Conservation (phyloP, 2,329 filamentous ascomycete genomes). For the Aspergillus glaucus region DNA sequence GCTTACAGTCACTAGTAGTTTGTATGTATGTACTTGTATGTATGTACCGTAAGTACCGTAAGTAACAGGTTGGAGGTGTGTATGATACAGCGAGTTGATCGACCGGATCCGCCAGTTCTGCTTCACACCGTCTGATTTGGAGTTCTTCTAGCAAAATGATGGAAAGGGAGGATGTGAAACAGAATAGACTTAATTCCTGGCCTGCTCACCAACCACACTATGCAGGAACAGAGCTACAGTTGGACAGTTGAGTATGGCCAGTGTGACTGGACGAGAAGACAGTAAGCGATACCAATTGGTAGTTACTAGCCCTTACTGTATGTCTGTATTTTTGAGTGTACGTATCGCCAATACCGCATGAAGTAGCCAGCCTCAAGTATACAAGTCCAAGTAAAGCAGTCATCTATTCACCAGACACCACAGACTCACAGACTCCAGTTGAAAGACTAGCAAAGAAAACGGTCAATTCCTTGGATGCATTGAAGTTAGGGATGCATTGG, state of each 20-base stretch:
- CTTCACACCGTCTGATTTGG: not conserved
- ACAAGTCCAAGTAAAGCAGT: too few relatives aligned
- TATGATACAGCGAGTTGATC: not conserved
- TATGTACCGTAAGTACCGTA: not conserved
- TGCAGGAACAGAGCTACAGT: not conserved
- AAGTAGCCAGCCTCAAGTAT: not conserved
- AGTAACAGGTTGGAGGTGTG: not conserved
- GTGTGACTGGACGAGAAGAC: not conserved
- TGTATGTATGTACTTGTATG: not conserved
- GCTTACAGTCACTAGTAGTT: conserved; percentile 8
- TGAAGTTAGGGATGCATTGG: not conserved
- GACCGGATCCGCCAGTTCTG: not conserved
- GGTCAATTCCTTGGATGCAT: not conserved
- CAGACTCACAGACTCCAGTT: too few relatives aligned
- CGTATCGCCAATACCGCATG: not conserved
- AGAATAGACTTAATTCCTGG: not conserved
- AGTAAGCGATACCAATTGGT: not conserved
- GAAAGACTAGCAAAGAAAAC: not conserved
- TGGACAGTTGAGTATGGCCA: not conserved
- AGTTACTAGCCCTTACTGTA: not conserved
- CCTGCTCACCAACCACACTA: not conserved
- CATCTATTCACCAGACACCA: too few relatives aligned
- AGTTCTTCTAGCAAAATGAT: too few relatives aligned
- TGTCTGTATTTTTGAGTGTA: not conserved
- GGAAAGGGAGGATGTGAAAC: not conserved